These are phyloP conservation scores for Bondarzewia mesenterica DNA, from an alignment of 1,284 basidiomycete genomes.

Conservation along the genomic window DNA sequence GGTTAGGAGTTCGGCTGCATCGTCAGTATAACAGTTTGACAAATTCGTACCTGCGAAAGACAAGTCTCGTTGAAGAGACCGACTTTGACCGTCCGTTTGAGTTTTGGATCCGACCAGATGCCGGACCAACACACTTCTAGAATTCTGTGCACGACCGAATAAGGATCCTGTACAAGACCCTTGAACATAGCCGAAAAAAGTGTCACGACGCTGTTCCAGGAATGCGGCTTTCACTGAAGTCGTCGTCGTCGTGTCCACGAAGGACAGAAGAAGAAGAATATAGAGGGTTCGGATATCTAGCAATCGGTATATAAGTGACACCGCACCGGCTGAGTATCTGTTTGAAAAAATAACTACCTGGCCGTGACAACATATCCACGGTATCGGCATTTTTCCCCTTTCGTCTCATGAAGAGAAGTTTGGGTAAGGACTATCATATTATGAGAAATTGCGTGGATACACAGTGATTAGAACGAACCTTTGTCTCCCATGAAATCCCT, in stretches of 20 bases:
- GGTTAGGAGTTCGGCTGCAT: conserved; percentile 1
- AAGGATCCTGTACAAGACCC: conserved; percentile 55
- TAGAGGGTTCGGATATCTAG: conserved; percentile 69
- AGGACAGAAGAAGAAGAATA: conserved; percentile 61
- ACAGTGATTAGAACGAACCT: conserved; percentile 31
- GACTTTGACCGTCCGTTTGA: conserved; percentile 64
- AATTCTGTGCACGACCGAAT: conserved; percentile 43
- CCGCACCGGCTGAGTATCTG: not conserved
- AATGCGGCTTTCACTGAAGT: conserved; percentile 51
- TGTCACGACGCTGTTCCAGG: conserved; percentile 58
- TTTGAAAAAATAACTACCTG: conserved; percentile 34
- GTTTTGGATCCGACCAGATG: conserved; percentile 61
- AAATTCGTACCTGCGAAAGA: conserved; percentile 46
- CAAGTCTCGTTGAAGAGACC: conserved; percentile 57
- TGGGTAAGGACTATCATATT: conserved; percentile 34
- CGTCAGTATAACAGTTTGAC: conserved; percentile 2
- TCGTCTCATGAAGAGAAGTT: conserved; percentile 62
- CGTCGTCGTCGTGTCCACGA: conserved; percentile 41
- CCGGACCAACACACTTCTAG: conserved; percentile 63
- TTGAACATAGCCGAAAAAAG: conserved; percentile 62
- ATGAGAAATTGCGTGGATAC: not conserved
- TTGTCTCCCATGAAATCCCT: conserved; percentile 67
- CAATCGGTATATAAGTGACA: not conserved
- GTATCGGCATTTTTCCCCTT: conserved; percentile 35
- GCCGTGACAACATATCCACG: conserved; percentile 37